A percentile compares a stretch with the other conserved stretches of the same genome.
Conservation (phyloP, 2,329 filamentous ascomycete species). For the Chaetoscypha palmicola region DNA sequence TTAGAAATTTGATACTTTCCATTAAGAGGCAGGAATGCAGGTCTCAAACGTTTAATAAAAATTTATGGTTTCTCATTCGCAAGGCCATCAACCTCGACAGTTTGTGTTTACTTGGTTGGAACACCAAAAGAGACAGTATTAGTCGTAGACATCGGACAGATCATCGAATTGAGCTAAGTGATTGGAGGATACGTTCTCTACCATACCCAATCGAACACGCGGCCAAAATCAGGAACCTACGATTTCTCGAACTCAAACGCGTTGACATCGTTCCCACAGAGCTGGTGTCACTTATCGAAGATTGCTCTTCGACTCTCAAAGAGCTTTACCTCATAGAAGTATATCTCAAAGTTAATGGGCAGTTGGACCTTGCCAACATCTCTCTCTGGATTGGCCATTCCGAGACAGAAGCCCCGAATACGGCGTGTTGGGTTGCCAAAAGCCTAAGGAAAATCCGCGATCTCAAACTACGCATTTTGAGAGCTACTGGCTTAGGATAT, state of each 20-base stretch:
- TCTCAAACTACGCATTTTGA: constrained; percentile 25
- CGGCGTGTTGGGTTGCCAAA: constrained; percentile 26
- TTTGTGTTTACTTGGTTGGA: constrained; percentile 41
- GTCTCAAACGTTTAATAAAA: constrained; percentile 35
- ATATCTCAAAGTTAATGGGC: constrained; percentile 27
- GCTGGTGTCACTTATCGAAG: constrained; percentile 24
- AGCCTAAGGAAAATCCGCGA: constrained; percentile 22
- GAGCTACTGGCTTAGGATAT: constrained; percentile 30
- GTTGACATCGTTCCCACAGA: constrained; percentile 25
- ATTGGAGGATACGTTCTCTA: constrained; percentile 29
- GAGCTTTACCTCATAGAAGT: constrained; percentile 31
- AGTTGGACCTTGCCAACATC: constrained; percentile 11
- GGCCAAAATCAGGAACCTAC: constrained; percentile 16
- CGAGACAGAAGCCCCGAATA: constrained; percentile 11
- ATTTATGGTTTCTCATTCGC: constrained; percentile 44
- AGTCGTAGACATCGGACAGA: constrained; percentile 19
- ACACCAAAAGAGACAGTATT: constrained; percentile 20
- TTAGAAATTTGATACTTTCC: constrained; percentile 42
- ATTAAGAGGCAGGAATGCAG: constrained; percentile 39
- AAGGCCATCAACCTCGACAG: constrained; percentile 39
- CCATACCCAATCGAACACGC: constrained; percentile 19
- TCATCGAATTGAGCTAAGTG: constrained; percentile 12
- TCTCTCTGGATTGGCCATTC: constrained; percentile 28
- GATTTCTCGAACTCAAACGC: constrained; percentile 29
- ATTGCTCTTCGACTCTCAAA: constrained; percentile 23